Percentiles rank a stretch among this genome's conserved stretches.
phyloP scores from a whole-genome alignment of 2,329 filamentous ascomycete species.

The Cladosporium cucumerinum region DNA sequence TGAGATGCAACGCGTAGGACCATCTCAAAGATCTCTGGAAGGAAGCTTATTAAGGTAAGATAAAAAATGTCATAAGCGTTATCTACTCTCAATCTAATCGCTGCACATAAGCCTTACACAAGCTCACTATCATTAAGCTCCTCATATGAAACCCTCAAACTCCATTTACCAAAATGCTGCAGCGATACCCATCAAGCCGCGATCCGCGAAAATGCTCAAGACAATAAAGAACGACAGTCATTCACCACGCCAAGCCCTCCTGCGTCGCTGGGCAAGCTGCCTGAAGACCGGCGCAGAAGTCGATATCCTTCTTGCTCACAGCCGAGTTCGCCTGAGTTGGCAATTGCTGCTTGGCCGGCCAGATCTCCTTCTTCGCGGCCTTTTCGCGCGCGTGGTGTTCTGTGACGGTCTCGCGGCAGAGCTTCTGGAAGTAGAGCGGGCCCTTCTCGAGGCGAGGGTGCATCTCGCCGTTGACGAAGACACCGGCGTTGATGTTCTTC shows the following conservation, averaged over 20 bases:
- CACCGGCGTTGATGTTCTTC: constrained; percentile 58
- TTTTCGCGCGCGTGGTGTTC: constrained; percentile 49
- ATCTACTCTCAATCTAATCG: not conserved
- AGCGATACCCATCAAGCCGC: constrained; percentile 7
- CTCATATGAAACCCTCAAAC: not conserved
- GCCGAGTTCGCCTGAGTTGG: constrained; percentile 20
- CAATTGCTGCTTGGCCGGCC: constrained; percentile 48
- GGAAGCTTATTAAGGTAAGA: not conserved
- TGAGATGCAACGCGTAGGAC: not conserved
- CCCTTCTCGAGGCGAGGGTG: constrained; percentile 60
- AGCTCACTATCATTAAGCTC: not conserved
- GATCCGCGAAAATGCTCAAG: not conserved
- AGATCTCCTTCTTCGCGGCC: constrained; percentile 47
- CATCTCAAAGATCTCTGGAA: not conserved
- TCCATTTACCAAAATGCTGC: constrained; percentile 2
- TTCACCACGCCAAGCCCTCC: constrained; percentile 31
- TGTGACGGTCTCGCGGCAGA: constrained; percentile 47
- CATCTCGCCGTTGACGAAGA: constrained; percentile 62
- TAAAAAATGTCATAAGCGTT: not conserved
- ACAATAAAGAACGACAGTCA: not conserved
- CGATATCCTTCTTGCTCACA: constrained; percentile 26
- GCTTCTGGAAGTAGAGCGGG: constrained; percentile 55
- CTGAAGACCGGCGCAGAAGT: constrained; percentile 29
- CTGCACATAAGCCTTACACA: not conserved
- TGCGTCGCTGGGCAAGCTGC: constrained; percentile 22